Evolutionary conservation across 2,329 filamentous ascomycete species (phyloP).

Genomic region (Kalaharituber pfeilii): DNA sequence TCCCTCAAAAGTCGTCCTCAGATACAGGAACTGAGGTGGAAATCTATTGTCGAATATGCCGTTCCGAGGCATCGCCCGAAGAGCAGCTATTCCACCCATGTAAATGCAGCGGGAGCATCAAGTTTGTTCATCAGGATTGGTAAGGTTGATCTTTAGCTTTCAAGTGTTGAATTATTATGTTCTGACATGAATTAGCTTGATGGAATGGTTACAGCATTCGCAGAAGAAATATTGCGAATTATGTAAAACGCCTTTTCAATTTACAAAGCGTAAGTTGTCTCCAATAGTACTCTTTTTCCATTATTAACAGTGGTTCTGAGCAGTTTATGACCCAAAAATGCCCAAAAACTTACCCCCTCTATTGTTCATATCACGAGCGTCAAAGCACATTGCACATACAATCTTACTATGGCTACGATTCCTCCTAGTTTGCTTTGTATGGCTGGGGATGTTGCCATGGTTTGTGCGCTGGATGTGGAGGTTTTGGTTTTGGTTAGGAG

Average conservation of each 20-base stretch:
- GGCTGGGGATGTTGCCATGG: constrained; percentile 77
- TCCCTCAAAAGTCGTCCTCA: constrained; percentile 18
- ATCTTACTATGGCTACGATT: constrained; percentile 63
- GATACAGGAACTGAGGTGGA: constrained; percentile 40
- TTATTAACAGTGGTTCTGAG: not conserved
- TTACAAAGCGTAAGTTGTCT: constrained; percentile 52
- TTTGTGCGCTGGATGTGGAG: constrained; percentile 85
- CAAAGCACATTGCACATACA: constrained; percentile 53
- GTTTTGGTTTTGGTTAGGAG: constrained; percentile 83
- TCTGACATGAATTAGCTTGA: constrained; percentile 35
- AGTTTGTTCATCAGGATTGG: constrained; percentile 93
- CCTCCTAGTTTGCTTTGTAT: constrained; percentile 63
- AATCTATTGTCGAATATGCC: constrained; percentile 95
- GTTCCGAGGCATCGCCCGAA: constrained; percentile 62
- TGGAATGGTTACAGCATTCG: constrained; percentile 97
- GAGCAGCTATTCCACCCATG: constrained; percentile 94
- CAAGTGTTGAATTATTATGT: not conserved
- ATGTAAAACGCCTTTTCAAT: constrained; percentile 94
- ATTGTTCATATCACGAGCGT: constrained; percentile 63
- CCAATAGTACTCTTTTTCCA: not conserved
- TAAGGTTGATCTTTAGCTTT: constrained; percentile 5
- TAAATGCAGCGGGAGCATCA: constrained; percentile 98
- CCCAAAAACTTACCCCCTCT: constrained; percentile 62
- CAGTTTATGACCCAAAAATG: constrained; percentile 80
- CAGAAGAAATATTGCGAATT: constrained; percentile 99